phyloP scores from a whole-genome alignment of 495 filamentous ascomycete genomes.

The Aspergillus funiculosus region DNA sequence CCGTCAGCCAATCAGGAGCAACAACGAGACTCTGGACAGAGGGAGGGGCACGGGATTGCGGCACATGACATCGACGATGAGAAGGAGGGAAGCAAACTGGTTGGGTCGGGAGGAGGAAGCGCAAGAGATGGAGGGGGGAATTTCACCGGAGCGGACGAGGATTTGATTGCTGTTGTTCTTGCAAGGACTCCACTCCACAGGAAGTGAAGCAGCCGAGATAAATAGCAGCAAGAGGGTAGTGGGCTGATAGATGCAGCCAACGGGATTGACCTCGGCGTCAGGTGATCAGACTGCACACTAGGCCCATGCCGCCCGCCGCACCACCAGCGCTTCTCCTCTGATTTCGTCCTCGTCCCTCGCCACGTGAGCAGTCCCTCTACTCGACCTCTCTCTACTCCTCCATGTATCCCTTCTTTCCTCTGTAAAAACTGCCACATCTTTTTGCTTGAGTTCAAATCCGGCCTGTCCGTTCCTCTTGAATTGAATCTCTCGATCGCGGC shows the following conservation, averaged over 20 bases:
- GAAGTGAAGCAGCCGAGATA: too few relatives aligned
- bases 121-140: not conserved
- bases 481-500: constrained; percentile 5
- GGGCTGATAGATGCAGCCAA: too few relatives aligned
- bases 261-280: constrained; percentile 26
- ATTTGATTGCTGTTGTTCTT: too few relatives aligned
- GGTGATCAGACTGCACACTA: constrained; percentile 32
- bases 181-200: too few relatives aligned
- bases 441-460: constrained; percentile 21
- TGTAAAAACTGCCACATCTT: constrained; percentile 26
- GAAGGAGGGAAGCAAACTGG: constrained; percentile 19
- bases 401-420: constrained; percentile 29
- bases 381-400: constrained; percentile 29
- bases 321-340: constrained; percentile 23
- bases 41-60: constrained; percentile 41
- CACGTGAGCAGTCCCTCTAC: constrained; percentile 45
- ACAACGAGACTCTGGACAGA: constrained; percentile 14
- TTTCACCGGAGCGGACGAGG: not conserved
- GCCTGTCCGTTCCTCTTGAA: constrained; percentile 8
- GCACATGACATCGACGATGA: constrained; percentile 34
- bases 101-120: constrained; percentile 3
- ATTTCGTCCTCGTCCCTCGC: constrained; percentile 25
- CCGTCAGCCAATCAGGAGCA: constrained; percentile 30
- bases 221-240: too few relatives aligned
- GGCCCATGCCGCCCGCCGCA: constrained; percentile 24